A percentile compares a stretch with the other conserved stretches of the same genome.
Conservation (phyloP, 2,329 filamentous ascomycete genomes). For the Geoglossum cookeanum region DNA sequence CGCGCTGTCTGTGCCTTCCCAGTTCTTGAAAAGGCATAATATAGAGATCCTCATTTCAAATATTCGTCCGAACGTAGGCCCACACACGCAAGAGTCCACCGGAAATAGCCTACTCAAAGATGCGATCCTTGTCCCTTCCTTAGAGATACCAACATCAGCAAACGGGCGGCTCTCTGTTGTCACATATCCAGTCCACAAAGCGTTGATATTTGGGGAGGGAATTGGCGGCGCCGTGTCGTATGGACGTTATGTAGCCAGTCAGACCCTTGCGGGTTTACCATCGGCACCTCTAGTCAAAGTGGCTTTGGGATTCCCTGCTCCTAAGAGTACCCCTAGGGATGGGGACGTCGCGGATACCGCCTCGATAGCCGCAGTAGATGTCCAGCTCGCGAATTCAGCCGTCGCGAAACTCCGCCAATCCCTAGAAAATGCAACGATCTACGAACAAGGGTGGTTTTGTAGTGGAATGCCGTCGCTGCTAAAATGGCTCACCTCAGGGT, state of each 20-base stretch:
- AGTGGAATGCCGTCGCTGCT: slow-evolving; percentile 48
- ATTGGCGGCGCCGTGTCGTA: slow-evolving; percentile 44
- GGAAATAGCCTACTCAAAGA: slow-evolving; percentile 30
- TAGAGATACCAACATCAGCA: slow-evolving; percentile 48
- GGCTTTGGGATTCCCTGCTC: slow-evolving; percentile 36
- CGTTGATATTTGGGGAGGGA: slow-evolving; percentile 55
- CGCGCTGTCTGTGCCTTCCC: slow-evolving; percentile 44
- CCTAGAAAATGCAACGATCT: slow-evolving; percentile 48
- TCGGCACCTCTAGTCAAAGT: slow-evolving; percentile 28
- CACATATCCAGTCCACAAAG: slow-evolving; percentile 68
- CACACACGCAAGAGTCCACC: slow-evolving; percentile 17
- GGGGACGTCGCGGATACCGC: slow-evolving; percentile 22
- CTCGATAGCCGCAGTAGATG: slow-evolving; percentile 34
- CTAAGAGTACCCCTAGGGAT: slow-evolving; percentile 10
- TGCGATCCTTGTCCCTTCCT: slow-evolving; percentile 51
- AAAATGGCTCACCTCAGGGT: slow-evolving; percentile 38
- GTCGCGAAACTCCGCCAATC: slow-evolving; percentile 49
- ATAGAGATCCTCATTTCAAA: slow-evolving; percentile 43
- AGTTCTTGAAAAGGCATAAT: slow-evolving; percentile 38
- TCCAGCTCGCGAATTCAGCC: slow-evolving; percentile 40
- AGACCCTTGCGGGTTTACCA: slow-evolving; percentile 19
- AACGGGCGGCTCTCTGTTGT: slow-evolving; percentile 46
- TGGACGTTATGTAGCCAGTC: slow-evolving; percentile 20
- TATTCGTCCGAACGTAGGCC: slow-evolving; percentile 26
- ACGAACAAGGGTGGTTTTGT: slow-evolving; percentile 53